phyloP scores from a whole-genome alignment of 1,284 basidiomycete species.

The Neonothopanus nambi region DNA sequence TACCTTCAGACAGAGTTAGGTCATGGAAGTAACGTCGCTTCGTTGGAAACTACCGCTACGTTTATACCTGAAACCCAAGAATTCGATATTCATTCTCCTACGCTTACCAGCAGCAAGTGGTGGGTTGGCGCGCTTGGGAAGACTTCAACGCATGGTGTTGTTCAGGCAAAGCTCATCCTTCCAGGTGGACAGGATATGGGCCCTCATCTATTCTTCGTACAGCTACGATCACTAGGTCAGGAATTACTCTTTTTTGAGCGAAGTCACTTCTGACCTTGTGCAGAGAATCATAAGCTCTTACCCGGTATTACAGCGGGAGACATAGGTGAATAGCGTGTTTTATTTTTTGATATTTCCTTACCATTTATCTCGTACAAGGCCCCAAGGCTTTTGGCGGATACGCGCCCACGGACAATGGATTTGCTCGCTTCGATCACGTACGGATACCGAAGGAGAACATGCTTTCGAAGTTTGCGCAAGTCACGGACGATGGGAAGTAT shows the following conservation, averaged over 20 bases:
- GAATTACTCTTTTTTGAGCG: not conserved
- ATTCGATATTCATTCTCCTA: constrained; percentile 79
- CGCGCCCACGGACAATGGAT: constrained; percentile 69
- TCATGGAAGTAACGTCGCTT: constrained; percentile 73
- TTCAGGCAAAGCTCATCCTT: constrained; percentile 76
- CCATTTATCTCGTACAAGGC: constrained; percentile 36
- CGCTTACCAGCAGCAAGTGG: constrained; percentile 80
- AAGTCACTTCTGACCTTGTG: not conserved
- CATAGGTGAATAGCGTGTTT: constrained; percentile 48
- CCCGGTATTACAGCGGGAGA: constrained; percentile 76
- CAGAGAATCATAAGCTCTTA: constrained; percentile 60
- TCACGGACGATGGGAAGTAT: constrained; percentile 70
- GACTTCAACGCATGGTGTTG: constrained; percentile 76
- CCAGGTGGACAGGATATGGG: constrained; percentile 65
- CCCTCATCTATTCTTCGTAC: constrained; percentile 78
- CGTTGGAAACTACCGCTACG: constrained; percentile 78
- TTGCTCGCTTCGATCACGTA: constrained; percentile 66
- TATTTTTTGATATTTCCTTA: not conserved
- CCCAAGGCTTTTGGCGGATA: constrained; percentile 64
- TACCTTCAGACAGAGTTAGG: constrained; percentile 78
- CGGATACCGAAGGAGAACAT: constrained; percentile 76
- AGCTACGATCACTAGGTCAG: constrained; percentile 60
- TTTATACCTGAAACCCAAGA: constrained; percentile 68
- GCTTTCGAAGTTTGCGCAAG: constrained; percentile 74
- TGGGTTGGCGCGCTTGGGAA: constrained; percentile 78